These are phyloP conservation scores for Diaporthe australafricana DNA, from an alignment of 2,329 filamentous ascomycete species.

Conservation along the genomic window DNA sequence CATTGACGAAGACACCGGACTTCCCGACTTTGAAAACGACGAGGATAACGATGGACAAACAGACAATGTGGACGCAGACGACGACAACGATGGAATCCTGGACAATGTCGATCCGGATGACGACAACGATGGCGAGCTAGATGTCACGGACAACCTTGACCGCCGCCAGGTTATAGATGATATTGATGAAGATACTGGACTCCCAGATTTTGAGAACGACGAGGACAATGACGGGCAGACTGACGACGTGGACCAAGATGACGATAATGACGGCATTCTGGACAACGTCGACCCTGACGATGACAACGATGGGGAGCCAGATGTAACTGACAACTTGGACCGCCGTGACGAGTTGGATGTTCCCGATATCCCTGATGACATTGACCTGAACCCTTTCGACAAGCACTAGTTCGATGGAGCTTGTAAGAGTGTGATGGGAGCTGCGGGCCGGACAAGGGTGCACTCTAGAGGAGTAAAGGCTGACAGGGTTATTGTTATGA, in stretches of 20 bases:
- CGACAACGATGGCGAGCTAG: conserved; percentile 5
- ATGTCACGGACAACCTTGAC: background rate
- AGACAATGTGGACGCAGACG: background rate
- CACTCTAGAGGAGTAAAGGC: background rate
- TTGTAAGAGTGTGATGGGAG: background rate
- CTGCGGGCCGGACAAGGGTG: too few relatives aligned
- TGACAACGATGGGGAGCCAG: background rate
- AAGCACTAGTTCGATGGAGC: background rate
- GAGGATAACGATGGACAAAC: background rate
- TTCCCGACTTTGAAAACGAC: background rate
- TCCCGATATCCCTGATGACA: background rate
- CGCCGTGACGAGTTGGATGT: background rate
- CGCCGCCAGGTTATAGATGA: background rate
- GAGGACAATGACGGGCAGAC: background rate
- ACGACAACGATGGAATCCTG: background rate
- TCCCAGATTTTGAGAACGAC: background rate
- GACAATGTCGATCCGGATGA: background rate
- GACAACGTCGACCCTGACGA: background rate
- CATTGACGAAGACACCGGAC: background rate
- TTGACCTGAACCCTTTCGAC: conserved; percentile 4
- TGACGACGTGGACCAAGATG: background rate
- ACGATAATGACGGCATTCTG: background rate
- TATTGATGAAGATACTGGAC: background rate
- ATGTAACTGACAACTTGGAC: conserved; percentile 1
- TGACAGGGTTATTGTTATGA: background rate